Evolutionary conservation across 768 basidiomycete genomes (phyloP), one percentile per base, ranked within the genome.

Genomic region (Xerocomellus dryophilus): DNA sequence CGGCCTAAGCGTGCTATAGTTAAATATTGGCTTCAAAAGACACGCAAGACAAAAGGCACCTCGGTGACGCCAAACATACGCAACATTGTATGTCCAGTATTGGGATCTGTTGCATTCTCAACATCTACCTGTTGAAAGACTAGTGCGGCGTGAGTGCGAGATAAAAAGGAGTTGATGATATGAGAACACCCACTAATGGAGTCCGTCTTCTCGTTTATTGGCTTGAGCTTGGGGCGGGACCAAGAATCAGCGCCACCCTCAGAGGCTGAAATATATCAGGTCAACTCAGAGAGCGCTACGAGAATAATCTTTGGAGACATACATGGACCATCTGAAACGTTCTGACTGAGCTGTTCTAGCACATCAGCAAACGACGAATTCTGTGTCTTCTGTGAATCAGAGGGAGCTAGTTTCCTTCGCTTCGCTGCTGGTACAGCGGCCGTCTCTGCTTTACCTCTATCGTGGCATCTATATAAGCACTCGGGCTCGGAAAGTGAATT

Each of bases 111-210:
- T 12, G 85, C 78, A 51, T 86, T 80, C 59, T 96, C 93, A 8
- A 98, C 79, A 59, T 98, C 97, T 54, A 96, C 95, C 71, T 98
- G 97, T 69, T 99, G 97, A 63, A 98, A 98, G 17, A 89, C 93
- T 95, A 32, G 27, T 5, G 23, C 9, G 25, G 8, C 23, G 14
- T 60, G 27, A 52, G 20, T 41, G 38, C 9, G 25, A 43, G 35
- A 34, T 31, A 11, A 29, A 38, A 10, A 29, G 9, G 14, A 15
- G 12, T 6, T 2, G 4, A 31, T 9, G 12, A 20, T 9, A 27
- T 35, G 17, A 50, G 18, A 48, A 11, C 31, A 62, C 85, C 53
- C 36, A 92, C 93, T 73, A 53, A 97, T 85, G 5, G 77, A 71
- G 63, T 95, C 86, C 51, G 63, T 77, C 61, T 81, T 80, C 45